phyloP scores from a whole-genome alignment of 2,329 filamentous ascomycete species.

The Diplocarpon rosae region DNA sequence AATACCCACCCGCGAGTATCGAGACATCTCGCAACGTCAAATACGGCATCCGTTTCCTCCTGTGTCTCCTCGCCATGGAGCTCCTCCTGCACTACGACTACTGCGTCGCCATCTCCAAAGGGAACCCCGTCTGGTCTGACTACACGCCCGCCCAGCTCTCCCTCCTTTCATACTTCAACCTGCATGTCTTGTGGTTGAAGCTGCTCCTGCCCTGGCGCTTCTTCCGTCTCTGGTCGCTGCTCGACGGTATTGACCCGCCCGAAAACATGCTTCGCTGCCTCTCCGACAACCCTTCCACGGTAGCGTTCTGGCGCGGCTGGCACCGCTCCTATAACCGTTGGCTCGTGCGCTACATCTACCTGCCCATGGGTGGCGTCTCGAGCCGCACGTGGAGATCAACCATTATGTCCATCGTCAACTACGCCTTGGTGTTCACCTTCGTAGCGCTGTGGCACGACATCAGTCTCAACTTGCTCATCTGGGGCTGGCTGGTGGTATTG shows the following conservation, averaged over 20 bases:
- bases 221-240: conserved; percentile 89
- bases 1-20: conserved; percentile 62
- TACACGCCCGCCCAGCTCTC: conserved; percentile 83
- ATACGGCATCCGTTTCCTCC: conserved; percentile 72
- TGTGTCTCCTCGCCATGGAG: conserved; percentile 82
- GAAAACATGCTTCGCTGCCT: conserved; percentile 99
- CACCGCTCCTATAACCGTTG: conserved; percentile 92
- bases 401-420: conserved; percentile 59
- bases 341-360: conserved; percentile 86
- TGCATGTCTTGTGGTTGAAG: conserved; percentile 97
- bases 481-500: conserved; percentile 92
- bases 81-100: conserved; percentile 86
- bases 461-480: conserved; percentile 77
- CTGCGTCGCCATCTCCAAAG: conserved; percentile 81
- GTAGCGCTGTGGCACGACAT: conserved; percentile 98
- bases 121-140: conserved; percentile 64
- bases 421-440: conserved; percentile 83
- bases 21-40: conserved; percentile 59
- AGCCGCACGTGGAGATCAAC: conserved; percentile 35
- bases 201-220: conserved; percentile 95
- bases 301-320: conserved; percentile 94
- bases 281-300: conserved; percentile 83
- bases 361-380: conserved; percentile 70
- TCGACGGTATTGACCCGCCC: conserved; percentile 86
- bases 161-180: conserved; percentile 89